Evolutionary conservation across 371 early-diverging fungal genomes (phyloP).

Genomic region (Lichtheimia ornata): DNA sequence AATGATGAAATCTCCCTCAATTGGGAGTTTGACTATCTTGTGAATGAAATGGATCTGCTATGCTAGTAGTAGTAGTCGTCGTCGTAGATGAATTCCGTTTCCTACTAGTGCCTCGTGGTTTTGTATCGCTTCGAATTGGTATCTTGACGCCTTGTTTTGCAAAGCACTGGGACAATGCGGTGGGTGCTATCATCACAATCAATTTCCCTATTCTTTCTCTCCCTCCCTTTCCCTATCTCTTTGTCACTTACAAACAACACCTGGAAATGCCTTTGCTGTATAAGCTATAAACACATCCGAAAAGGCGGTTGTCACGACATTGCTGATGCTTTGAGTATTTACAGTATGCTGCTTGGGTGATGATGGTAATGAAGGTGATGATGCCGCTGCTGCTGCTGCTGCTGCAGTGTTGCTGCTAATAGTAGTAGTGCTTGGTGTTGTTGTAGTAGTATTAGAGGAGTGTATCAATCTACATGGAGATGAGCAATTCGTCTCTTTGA

Average conservation of each 20-base stretch:
- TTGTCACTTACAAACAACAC: constrained; percentile 60
- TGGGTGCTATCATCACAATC: constrained; percentile 50
- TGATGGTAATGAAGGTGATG: too few relatives aligned
- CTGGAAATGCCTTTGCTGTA: constrained; percentile 69
- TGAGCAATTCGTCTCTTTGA: neutral
- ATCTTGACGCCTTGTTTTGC: constrained; percentile 73
- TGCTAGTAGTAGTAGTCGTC: neutral
- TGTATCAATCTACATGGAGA: neutral
- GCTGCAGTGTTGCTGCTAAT: too few relatives aligned
- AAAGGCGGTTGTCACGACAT: constrained; percentile 35
- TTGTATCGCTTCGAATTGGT: constrained; percentile 51
- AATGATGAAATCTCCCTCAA: too few relatives aligned
- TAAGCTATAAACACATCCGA: constrained; percentile 61
- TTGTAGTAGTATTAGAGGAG: neutral
- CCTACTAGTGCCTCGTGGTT: constrained; percentile 11
- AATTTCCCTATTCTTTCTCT: too few relatives aligned
- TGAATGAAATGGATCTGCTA: too few relatives aligned
- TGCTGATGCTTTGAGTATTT: constrained; percentile 34
- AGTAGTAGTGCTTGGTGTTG: constrained; percentile 17
- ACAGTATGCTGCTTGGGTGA: constrained; percentile 19
- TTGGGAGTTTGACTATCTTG: too few relatives aligned
- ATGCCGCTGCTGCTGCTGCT: too few relatives aligned
- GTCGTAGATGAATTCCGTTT: neutral
- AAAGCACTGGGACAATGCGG: constrained; percentile 68
- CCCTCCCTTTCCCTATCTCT: too few relatives aligned